Percentiles rank a stretch among this genome's conserved stretches.
Conservation (phyloP, 1,284 basidiomycete genomes). For the Tremellales sp. region DNA sequence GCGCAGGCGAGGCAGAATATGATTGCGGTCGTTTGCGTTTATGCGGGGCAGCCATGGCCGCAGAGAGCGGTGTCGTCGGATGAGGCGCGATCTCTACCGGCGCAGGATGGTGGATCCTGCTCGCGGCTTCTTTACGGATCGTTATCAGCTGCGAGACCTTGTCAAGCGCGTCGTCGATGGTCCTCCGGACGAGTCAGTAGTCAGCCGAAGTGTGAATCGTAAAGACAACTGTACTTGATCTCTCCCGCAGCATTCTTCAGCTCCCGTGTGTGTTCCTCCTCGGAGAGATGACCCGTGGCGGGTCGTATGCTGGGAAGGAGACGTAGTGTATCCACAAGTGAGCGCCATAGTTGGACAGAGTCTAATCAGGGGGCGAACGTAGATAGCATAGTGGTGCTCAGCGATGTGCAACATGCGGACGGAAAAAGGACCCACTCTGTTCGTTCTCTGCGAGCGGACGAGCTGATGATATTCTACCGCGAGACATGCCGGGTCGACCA, state of each 20-base stretch:
- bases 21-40: slow-evolving; percentile 17
- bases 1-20: slow-evolving; percentile 14
- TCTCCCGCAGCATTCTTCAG: slow-evolving; percentile 5
- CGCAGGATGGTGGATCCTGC: slow-evolving; percentile 1
- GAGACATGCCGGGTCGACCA: too few relatives aligned
- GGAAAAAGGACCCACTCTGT: too few relatives aligned
- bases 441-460: too few relatives aligned
- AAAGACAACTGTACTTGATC: slow-evolving; percentile 6
- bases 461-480: too few relatives aligned
- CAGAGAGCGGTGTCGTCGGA: not conserved
- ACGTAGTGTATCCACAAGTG: slow-evolving; percentile 39
- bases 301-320: slow-evolving; percentile 24
- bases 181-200: slow-evolving; percentile 34
- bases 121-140: slow-evolving; percentile 13
- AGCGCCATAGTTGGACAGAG: slow-evolving; percentile 43
- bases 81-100: not conserved
- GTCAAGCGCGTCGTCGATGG: slow-evolving; percentile 37
- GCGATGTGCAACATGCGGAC: too few relatives aligned
- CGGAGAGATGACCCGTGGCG: slow-evolving; percentile 1
- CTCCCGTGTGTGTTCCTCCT: slow-evolving; percentile 10
- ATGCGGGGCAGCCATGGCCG: not conserved
- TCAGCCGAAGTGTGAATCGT: too few relatives aligned
- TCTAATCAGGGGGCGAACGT: too few relatives aligned
- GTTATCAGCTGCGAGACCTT: slow-evolving; percentile 33
- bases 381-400: too few relatives aligned